These are phyloP conservation scores for Penicillium pancosmium DNA, from an alignment of 495 filamentous ascomycete genomes.

Conservation along the genomic window DNA sequence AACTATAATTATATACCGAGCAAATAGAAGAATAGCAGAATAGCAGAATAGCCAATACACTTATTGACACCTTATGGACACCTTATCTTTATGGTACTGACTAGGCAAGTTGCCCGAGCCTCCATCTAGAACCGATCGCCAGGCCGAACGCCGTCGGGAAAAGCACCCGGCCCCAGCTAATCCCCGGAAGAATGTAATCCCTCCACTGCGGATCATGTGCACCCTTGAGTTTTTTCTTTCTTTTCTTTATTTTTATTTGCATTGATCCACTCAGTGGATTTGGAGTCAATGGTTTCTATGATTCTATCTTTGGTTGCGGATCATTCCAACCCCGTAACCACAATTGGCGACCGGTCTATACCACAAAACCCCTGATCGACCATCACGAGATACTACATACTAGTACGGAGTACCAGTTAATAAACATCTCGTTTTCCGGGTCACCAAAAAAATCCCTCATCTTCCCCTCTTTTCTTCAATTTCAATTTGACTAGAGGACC, in stretches of 20 bases:
- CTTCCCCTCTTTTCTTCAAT: too few relatives aligned
- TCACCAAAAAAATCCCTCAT: too few relatives aligned
- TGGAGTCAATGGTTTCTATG: background rate
- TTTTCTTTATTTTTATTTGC: background rate
- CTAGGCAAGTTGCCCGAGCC: slow-evolving; percentile 4
- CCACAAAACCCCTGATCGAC: slow-evolving; percentile 1
- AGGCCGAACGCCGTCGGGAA: slow-evolving; percentile 3
- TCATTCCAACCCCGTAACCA: background rate
- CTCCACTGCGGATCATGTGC: slow-evolving; percentile 3
- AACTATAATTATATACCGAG: too few relatives aligned
- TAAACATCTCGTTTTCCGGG: too few relatives aligned
- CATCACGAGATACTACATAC: background rate
- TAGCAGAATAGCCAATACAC: background rate
- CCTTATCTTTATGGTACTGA: background rate
- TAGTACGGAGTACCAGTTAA: background rate
- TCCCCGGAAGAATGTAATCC: slow-evolving; percentile 2
- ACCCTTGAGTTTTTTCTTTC: background rate
- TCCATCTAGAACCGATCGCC: background rate
- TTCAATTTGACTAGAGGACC: too few relatives aligned
- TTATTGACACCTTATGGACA: too few relatives aligned
- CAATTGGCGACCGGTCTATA: slow-evolving; percentile 3
- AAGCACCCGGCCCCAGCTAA: background rate
- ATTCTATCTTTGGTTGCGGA: background rate
- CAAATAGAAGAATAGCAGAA: background rate
- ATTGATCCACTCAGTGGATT: too few relatives aligned